Evolutionary conservation across 768 basidiomycete species (phyloP).

Genomic region (Tricholoma furcatifolium): DNA sequence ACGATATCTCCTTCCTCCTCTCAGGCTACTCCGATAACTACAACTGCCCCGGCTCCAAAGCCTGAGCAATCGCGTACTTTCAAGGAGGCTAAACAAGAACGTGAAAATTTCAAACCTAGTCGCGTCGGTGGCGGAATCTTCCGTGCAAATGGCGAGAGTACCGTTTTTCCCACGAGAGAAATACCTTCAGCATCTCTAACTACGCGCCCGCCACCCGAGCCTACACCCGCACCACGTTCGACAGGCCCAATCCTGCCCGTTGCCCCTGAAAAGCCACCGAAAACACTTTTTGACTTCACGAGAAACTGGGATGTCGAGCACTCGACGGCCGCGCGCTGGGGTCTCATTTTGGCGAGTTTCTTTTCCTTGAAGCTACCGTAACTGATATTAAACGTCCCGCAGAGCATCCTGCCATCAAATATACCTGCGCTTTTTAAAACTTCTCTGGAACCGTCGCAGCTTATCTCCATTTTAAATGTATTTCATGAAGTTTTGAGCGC

Average conservation of each 20-base stretch:
- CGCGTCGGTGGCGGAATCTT: slow-evolving; percentile 74
- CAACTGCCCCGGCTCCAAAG: slow-evolving; percentile 19
- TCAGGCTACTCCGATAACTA: slow-evolving; percentile 3
- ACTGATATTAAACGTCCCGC: not conserved
- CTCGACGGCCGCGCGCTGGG: slow-evolving; percentile 49
- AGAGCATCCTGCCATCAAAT: slow-evolving; percentile 55
- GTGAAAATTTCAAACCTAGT: slow-evolving; percentile 42
- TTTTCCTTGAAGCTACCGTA: not conserved
- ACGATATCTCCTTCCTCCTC: slow-evolving; percentile 10
- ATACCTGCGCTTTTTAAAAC: slow-evolving; percentile 66
- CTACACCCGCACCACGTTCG: not conserved
- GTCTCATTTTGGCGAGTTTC: slow-evolving; percentile 53
- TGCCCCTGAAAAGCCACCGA: slow-evolving; percentile 26
- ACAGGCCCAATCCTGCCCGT: not conserved
- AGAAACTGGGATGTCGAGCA: slow-evolving; percentile 51
- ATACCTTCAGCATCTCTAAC: slow-evolving; percentile 1
- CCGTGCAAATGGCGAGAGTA: slow-evolving; percentile 58
- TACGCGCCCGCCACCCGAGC: not conserved
- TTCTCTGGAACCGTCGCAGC: slow-evolving; percentile 65
- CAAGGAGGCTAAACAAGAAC: slow-evolving; percentile 55
- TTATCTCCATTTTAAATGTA: slow-evolving; percentile 55
- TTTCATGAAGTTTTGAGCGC: slow-evolving; percentile 35
- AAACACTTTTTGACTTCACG: slow-evolving; percentile 62
- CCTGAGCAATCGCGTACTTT: slow-evolving; percentile 39
- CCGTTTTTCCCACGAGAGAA: slow-evolving; percentile 45